These are phyloP conservation scores for Morella rubra DNA, from an alignment of 306 rosid genomes.

Conservation along the genomic window DNA sequence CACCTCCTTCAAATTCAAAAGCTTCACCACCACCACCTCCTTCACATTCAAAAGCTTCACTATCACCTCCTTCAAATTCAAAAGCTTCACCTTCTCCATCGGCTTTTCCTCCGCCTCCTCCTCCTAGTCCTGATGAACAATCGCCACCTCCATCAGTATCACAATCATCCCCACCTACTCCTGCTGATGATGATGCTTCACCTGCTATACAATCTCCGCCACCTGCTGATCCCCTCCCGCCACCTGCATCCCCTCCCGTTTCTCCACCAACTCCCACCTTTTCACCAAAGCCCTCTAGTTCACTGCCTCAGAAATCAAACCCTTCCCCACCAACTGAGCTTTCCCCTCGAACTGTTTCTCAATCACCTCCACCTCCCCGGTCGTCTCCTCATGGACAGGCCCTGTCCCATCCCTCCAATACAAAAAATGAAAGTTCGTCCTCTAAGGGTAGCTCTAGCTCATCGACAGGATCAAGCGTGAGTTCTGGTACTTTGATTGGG, in stretches of 20 bases:
- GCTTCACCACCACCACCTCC: constrained; percentile 30
- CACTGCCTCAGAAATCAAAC: neutral
- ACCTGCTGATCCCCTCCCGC: no score
- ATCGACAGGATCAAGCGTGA: constrained; percentile 15
- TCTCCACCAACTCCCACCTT: constrained; percentile 14
- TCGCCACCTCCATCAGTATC: constrained; percentile 27
- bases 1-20: constrained; percentile 13
- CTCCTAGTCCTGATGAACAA: constrained; percentile 13
- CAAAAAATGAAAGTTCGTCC: constrained; percentile 7
- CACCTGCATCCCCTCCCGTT: constrained; percentile 3
- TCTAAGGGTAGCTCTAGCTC: neutral
- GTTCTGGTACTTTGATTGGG: constrained; percentile 37
- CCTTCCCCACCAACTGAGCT: neutral
- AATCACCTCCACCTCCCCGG: constrained; percentile 14
- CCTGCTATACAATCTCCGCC: no score
- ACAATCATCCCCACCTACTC: constrained; percentile 16
- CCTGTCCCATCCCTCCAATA: constrained; percentile 8
- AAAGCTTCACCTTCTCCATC: constrained; percentile 26
- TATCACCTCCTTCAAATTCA: constrained; percentile 16
- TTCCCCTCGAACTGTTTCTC: constrained; percentile 1
- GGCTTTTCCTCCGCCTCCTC: neutral
- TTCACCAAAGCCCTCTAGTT: neutral
- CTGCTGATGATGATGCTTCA: no score
- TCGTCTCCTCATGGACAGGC: constrained; percentile 2
- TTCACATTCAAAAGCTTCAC: neutral